Evolutionary conservation across 179 eudicot genomes (phyloP).

Genomic region (Camellia oleifera): DNA sequence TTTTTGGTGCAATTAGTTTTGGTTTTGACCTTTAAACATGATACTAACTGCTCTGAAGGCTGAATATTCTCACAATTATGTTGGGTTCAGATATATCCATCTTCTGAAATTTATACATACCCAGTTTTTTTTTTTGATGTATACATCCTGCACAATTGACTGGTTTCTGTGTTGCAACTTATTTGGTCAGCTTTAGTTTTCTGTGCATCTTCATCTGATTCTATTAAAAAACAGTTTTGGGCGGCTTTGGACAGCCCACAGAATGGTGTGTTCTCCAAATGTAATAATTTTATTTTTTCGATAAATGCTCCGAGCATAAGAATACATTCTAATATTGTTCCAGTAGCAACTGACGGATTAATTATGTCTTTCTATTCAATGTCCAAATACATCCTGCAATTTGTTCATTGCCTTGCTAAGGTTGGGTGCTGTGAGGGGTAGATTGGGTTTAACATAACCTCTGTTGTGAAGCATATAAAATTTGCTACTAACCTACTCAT

Average conservation of each 20-base stretch:
- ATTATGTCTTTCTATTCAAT: not conserved
- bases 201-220: not conserved
- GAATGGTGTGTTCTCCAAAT: too few species aligned
- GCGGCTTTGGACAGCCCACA: too few species aligned
- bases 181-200: not conserved
- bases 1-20: not conserved
- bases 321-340: not conserved
- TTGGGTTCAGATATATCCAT: not conserved
- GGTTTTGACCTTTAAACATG: not conserved
- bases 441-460: not conserved
- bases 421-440: not conserved
- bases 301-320: not conserved
- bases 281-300: too few species aligned
- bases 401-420: not conserved
- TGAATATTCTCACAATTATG: not conserved
- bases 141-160: not conserved
- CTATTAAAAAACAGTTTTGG: not conserved
- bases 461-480: not conserved
- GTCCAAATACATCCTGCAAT: not conserved
- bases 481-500: not conserved
- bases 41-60: slow-evolving; percentile 3
- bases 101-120: too few species aligned
- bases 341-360: not conserved
- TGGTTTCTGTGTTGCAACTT: not conserved
- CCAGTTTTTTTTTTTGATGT: too few species aligned